Evolutionary conservation across 164 flowering plant species (phyloP), one percentile per base, ranked within the genome.

Genomic region (Stephania japonica): DNA sequence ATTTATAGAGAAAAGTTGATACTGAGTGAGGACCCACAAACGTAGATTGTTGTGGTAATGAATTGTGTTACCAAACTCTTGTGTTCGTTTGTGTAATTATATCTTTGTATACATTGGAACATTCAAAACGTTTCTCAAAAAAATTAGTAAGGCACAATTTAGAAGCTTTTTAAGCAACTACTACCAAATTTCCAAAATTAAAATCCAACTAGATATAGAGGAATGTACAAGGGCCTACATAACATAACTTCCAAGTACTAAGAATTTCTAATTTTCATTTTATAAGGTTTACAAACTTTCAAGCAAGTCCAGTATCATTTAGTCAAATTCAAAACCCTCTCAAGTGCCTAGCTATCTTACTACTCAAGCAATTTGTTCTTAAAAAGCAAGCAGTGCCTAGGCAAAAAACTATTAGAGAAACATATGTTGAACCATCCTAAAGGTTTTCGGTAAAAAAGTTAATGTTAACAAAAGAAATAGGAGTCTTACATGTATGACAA

Each of bases 401-500:
- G 50, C 53, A 3, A 47, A 59, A 18, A 59, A 59, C 23, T n/a
- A 19, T 4, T 7, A 21, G 64, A 6, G 21, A 59, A 59, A 24
- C 8, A 18, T 59, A 18, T 11, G 53, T 59, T 6, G 6, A 7
- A 59, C 24, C 7, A 19, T 18, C 6, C 21, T 59, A 19, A 59
- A 59, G 21, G 64, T 19, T n/a, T n/a, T 59, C 64, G 21, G 26
- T 0, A 64, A n/a, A 23, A 19, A 72, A 5, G 69, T 56, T 67
- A 14, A 50, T 11, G 53, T 25, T 14, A 62, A 14, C 14, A 21
- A 41, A 71, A 64, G 32, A 59, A 59, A 59, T 25, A 69, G 21
- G 23, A 16, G 7, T 73, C 98, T 93, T 84, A 95, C 99, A 85
- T 95, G 99, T 78, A 95, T 95, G 73, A 95, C 99, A 47, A 95